Percentiles rank a stretch among this genome's conserved stretches.
These are phyloP conservation scores for Curvularia verruculosa DNA, from an alignment of 2,329 filamentous ascomycete species.

Conservation along the genomic window DNA sequence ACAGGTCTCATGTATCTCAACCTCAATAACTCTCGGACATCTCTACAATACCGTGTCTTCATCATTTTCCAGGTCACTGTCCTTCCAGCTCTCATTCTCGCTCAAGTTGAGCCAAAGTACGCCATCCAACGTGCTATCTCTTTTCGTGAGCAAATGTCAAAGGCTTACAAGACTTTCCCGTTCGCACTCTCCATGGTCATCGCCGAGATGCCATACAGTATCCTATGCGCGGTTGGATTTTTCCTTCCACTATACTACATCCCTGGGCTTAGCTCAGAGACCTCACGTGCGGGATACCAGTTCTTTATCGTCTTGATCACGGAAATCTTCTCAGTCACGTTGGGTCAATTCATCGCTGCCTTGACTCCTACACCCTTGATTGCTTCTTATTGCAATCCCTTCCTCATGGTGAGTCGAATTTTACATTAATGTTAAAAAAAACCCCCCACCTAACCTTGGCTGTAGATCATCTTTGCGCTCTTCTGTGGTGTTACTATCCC, in stretches of 20 bases:
- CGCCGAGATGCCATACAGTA: constrained; percentile 82
- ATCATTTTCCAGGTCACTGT: constrained; percentile 90
- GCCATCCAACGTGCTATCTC: constrained; percentile 79
- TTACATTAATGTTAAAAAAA: background rate
- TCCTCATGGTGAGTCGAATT: constrained; percentile 26
- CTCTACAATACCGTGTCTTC: constrained; percentile 85
- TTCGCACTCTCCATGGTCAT: constrained; percentile 80
- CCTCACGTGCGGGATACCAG: constrained; percentile 78
- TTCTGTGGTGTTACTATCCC: constrained; percentile 90
- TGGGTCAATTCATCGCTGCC: constrained; percentile 75
- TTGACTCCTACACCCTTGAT: constrained; percentile 81
- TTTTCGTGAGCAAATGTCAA: constrained; percentile 83
- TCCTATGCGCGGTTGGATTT: constrained; percentile 80
- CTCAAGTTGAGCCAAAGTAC: constrained; percentile 84
- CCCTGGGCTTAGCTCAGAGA: constrained; percentile 70
- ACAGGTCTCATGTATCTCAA: constrained; percentile 81
- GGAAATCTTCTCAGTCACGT: constrained; percentile 81
- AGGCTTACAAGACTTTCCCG: constrained; percentile 82
- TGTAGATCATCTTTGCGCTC: constrained; percentile 78
- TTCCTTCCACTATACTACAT: constrained; percentile 87
- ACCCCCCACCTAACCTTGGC: constrained; percentile 39
- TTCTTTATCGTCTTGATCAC: constrained; percentile 85
- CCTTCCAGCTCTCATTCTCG: constrained; percentile 80
- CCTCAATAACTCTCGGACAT: constrained; percentile 74
- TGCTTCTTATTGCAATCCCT: constrained; percentile 76